Conservation (phyloP, 2,329 filamentous ascomycete genomes). For the Penicillium hesseltinei region DNA sequence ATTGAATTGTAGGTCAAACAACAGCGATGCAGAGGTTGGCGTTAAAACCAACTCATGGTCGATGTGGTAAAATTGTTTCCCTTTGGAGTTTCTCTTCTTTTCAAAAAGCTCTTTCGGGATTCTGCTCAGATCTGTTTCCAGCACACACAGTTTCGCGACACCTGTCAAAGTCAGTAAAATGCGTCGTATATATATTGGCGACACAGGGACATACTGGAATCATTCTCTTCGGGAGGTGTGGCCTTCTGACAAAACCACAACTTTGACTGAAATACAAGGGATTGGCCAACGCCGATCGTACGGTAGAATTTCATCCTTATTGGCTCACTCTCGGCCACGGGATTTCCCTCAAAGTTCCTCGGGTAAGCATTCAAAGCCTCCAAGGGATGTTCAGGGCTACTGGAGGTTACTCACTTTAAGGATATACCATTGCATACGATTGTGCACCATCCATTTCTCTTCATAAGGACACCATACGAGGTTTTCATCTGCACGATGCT, state of each 20-base stretch:
- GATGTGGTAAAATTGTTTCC: constrained; percentile 16
- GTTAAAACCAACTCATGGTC: constrained; percentile 14
- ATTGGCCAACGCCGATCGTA: accelerated
- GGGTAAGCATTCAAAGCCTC: background rate
- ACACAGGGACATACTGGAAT: background rate
- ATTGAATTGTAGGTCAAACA: constrained; percentile 28
- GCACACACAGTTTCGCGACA: constrained; percentile 12
- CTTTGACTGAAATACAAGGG: background rate
- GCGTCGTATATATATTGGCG: background rate
- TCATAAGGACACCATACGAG: constrained; percentile 4
- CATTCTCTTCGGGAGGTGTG: background rate
- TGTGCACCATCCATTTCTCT: background rate
- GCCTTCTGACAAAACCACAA: constrained; percentile 11
- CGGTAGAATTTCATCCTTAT: constrained; percentile 13
- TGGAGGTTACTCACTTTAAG: constrained; percentile 15
- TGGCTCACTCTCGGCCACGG: constrained; percentile 17
- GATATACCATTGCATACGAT: constrained; percentile 25
- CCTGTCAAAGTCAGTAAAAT: constrained; percentile 2
- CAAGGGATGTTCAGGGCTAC: background rate
- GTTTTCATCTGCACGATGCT: background rate
- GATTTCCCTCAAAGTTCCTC: constrained; percentile 5
- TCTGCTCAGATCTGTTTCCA: constrained; percentile 20
- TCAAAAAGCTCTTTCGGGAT: constrained; percentile 22
- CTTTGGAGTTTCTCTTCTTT: constrained; percentile 15
- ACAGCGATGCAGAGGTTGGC: constrained; percentile 22